These are phyloP conservation scores for Sparassis latifolia DNA, from an alignment of 1,284 basidiomycete genomes.

Conservation along the genomic window DNA sequence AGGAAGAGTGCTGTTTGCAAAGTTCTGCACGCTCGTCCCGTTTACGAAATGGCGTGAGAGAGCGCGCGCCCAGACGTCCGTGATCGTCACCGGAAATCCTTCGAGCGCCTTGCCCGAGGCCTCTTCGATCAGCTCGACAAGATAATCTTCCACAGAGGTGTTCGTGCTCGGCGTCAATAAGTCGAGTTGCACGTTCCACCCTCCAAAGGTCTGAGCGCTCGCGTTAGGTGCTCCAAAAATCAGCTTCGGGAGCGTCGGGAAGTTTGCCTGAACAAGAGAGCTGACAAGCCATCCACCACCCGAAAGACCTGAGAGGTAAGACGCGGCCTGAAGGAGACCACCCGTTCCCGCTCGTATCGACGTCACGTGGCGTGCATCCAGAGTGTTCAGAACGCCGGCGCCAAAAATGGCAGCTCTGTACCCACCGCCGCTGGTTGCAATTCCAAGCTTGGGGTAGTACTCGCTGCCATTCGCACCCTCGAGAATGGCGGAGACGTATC, in stretches of 20 bases:
- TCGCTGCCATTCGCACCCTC: slow-evolving; percentile 12
- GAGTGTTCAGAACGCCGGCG: slow-evolving; percentile 40
- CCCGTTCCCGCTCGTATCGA: slow-evolving; percentile 36
- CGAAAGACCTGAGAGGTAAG: slow-evolving; percentile 37
- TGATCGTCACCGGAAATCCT: slow-evolving; percentile 21
- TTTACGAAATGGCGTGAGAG: slow-evolving; percentile 21
- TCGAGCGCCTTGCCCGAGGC: slow-evolving; percentile 14
- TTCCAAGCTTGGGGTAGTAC: slow-evolving; percentile 31
- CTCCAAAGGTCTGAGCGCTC: slow-evolving; percentile 7
- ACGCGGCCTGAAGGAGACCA: slow-evolving; percentile 42
- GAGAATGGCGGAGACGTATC: slow-evolving; percentile 31
- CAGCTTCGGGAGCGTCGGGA: slow-evolving; percentile 20
- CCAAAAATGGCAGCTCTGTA: slow-evolving; percentile 45
- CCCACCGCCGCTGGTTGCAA: slow-evolving; percentile 41
- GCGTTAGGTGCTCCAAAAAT: slow-evolving; percentile 13
- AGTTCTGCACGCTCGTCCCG: slow-evolving; percentile 17
- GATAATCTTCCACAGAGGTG: slow-evolving; percentile 10
- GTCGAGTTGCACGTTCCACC: slow-evolving; percentile 18
- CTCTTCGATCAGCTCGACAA: slow-evolving; percentile 16
- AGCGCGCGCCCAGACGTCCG: slow-evolving; percentile 22
- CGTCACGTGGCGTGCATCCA: slow-evolving; percentile 43
- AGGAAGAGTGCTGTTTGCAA: slow-evolving; percentile 11
- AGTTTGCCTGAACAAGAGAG: slow-evolving; percentile 22
- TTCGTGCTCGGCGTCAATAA: slow-evolving; percentile 14
- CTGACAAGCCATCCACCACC: slow-evolving; percentile 30